Base-by-base conservation (phyloP, 768 basidiomycete species). In the Russula sp. region DNA sequence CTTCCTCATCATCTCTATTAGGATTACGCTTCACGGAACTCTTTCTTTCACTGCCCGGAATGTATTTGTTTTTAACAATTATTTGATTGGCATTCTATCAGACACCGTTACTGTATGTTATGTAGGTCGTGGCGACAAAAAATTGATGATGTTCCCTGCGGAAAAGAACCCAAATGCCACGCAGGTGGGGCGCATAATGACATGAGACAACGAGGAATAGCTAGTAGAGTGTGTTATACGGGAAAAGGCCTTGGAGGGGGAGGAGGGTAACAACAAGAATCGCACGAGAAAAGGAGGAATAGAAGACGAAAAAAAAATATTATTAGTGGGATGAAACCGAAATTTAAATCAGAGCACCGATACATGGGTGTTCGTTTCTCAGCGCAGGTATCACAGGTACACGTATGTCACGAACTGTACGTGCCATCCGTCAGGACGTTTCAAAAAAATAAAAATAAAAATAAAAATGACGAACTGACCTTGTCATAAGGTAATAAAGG, bases 401-500 rank as follows among this genome's bases (percentile, higher is more conserved):
- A 65, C 40, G 34, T 66, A 61, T 32, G 66, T 65, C 18, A 66
- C 59, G 63, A 66, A 65, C 63, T 65, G 55, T 35, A 8, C 14
- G 53, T 10, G n/a, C 27, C 27, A 27, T 27, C 27, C 27, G 27
- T 27, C 27, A 27, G 27, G 3, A 27, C 27, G 27, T 27, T 27
- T 27, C 2, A 5, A 18, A 27, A 13, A 35, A 31, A 22, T 9
- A 20, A 34, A 14, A n/a, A 8, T 4, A 2, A 6, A 40, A 54
- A 18, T 13, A 2, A 1, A 48, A 3, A 1, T 14, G 13, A 51
- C 27, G 31, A 20, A 77, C 80, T 70, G 61, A 82, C 82, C 55
- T 73, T 73, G 14, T 80, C 78, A 73, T 89, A 89, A 22, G 87
- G 87, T 49, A 76, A 75, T 55, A 71, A 59, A 14, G 88, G 83